Evolutionary conservation across 352 stramenopile species (phyloP).

Genomic region (Phytophthora europaea): DNA sequence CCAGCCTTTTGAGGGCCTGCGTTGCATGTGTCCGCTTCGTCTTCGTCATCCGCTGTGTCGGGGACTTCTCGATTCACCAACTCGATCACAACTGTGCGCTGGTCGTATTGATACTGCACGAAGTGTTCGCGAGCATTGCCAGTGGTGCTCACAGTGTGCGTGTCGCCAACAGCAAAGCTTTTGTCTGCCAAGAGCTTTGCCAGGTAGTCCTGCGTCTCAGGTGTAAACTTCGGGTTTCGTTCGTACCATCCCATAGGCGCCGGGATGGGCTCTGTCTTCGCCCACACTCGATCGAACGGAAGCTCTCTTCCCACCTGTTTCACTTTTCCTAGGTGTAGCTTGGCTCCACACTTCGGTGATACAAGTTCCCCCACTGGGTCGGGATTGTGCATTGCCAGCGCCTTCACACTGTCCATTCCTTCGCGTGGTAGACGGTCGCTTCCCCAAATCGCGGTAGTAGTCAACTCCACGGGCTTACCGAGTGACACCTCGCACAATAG

Average conservation of each 20-base stretch:
- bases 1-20: slow-evolving; percentile 2
- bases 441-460: slow-evolving; percentile 38
- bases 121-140: slow-evolving; percentile 48
- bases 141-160: slow-evolving; percentile 40
- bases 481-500: slow-evolving; percentile 80
- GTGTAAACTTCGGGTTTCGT: slow-evolving; percentile 41
- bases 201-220: slow-evolving; percentile 49
- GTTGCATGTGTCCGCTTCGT: slow-evolving; percentile 3
- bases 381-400: slow-evolving; percentile 54
- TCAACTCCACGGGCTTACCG: slow-evolving; percentile 53
- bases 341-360: slow-evolving; percentile 61
- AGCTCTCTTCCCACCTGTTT: slow-evolving; percentile 52
- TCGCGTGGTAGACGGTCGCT: slow-evolving; percentile 48
- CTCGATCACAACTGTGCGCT: slow-evolving; percentile 55
- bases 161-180: slow-evolving; percentile 49
- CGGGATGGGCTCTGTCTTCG: slow-evolving; percentile 51
- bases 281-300: slow-evolving; percentile 61
- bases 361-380: slow-evolving; percentile 62
- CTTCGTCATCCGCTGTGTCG: neutral
- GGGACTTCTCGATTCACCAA: slow-evolving; percentile 41
- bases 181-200: slow-evolving; percentile 49
- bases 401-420: slow-evolving; percentile 71
- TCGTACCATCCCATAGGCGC: slow-evolving; percentile 50
- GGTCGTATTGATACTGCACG: slow-evolving; percentile 36
- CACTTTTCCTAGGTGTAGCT: slow-evolving; percentile 62